Base-by-base conservation (phyloP, 1,284 basidiomycete genomes). In the Gymnopus androsaceus region DNA sequence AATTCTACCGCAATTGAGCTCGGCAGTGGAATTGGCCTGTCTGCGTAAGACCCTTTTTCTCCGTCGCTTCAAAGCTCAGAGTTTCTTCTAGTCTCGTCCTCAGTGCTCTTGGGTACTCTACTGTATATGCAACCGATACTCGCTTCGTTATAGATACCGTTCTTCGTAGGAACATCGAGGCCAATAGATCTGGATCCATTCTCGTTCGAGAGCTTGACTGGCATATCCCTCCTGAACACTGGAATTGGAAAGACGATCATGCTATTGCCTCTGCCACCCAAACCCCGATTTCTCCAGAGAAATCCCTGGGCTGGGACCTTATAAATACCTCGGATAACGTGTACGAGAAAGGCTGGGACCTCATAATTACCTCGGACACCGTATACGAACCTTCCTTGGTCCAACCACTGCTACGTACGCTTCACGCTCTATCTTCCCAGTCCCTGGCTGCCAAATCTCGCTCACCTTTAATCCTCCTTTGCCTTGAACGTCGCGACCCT, bases 331-430 rank as follows among this genome's bases (percentile, higher is more conserved):
- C n/a, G n/a, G n/a, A n/a, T n/a, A n/a, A n/a, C n/a, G n/a, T n/a
- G n/a, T n/a, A n/a, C n/a, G 44, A 63, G 15, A 45, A 57, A 31
- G n/a, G n/a, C n/a, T n/a, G n/a, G n/a, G 89, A 95, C 71, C 77
- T 94, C 58, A 86, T 96, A 60, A 69, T 92, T 55, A 87, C 92
- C 15, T 87, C 93, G 55, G 94, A 97, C 71, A 95, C 94, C 0
- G 74, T 95, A 52, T 96, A 95, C 69, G 71, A 78, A 28, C 67
- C 79, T 1, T 72, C 79, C 7, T 84, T 95, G 49, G 71, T 88
- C 28, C 67, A 78, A 15, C 90, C 90, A 0, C 83, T 96, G 45
- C 79, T 94, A 42, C 79, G 81, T 41, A 84, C 89, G n/a, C 69
- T 93, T 5, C 77, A 78, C 41, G 70, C 74, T 31, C 74, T 90